These are phyloP conservation scores for Fusarium illudens DNA, from an alignment of 2,329 filamentous ascomycete genomes.

Conservation along the genomic window DNA sequence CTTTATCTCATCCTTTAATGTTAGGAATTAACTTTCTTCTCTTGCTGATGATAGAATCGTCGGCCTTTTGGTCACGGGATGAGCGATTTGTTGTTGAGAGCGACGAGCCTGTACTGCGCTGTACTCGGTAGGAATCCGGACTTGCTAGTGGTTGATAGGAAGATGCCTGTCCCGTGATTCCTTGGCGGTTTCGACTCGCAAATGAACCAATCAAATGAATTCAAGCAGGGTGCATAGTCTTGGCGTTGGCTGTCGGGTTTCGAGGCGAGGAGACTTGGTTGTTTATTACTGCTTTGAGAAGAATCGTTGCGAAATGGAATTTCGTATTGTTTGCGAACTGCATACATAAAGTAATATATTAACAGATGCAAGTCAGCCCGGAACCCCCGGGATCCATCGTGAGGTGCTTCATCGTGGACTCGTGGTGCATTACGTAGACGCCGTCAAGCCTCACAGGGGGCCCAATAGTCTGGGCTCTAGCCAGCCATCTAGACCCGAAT, in stretches of 20 bases:
- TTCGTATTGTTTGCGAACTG: not conserved
- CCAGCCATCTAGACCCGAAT: not conserved
- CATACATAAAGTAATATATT: not conserved
- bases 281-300: not conserved
- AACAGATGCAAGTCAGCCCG: not conserved
- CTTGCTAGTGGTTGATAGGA: not conserved
- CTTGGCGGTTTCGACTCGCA: not conserved
- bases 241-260: not conserved
- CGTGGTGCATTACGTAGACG: not conserved
- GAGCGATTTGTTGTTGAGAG: not conserved
- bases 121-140: no score
- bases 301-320: not conserved
- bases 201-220: not conserved
- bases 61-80: not conserved
- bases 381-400: not conserved
- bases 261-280: not conserved
- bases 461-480: not conserved
- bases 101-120: no score
- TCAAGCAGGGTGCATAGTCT: not conserved
- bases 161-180: not conserved
- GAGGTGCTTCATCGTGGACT: not conserved
- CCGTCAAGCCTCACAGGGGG: not conserved
- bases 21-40: not conserved
- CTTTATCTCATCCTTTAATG: not conserved
- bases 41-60: not conserved